Percentiles rank a stretch among this genome's conserved stretches.
Evolutionary conservation across 257 asterid species (phyloP).

Genomic region (Solanum pennellii): DNA sequence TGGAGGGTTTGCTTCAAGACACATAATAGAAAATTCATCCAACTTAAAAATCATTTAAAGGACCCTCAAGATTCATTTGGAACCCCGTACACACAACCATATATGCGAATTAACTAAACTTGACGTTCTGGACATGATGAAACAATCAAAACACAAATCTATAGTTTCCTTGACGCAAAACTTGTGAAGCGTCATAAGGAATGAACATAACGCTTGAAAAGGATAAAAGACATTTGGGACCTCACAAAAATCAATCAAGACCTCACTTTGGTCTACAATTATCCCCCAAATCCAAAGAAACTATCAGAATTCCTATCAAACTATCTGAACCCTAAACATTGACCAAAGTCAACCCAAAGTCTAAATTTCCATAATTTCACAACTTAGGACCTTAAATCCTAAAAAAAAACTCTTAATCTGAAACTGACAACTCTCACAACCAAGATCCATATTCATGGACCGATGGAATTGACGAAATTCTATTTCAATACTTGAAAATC

Average conservation of each 20-base stretch:
- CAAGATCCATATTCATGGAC: neutral
- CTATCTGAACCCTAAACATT: neutral
- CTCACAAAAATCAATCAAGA: neutral
- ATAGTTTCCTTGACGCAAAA: neutral
- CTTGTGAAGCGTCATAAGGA: neutral
- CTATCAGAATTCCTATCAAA: neutral
- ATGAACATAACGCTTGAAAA: neutral
- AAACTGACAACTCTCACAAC: neutral
- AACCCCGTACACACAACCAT: neutral
- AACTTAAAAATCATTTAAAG: neutral
- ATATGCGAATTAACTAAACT: neutral
- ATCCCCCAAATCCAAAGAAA: neutral
- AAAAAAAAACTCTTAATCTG: too few species aligned
- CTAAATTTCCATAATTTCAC: neutral
- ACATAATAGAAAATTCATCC: neutral
- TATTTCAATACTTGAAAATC: neutral
- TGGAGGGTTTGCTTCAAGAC: neutral
- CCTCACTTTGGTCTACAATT: neutral
- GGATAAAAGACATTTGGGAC: neutral
- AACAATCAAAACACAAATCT: neutral
- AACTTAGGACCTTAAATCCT: neutral
- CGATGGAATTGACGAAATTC: neutral
- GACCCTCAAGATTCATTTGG: neutral
- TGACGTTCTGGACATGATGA: neutral
- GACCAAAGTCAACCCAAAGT: neutral